Base-by-base conservation (phyloP, 805 yeast genomes). In the Starmerella kuoi region DNA sequence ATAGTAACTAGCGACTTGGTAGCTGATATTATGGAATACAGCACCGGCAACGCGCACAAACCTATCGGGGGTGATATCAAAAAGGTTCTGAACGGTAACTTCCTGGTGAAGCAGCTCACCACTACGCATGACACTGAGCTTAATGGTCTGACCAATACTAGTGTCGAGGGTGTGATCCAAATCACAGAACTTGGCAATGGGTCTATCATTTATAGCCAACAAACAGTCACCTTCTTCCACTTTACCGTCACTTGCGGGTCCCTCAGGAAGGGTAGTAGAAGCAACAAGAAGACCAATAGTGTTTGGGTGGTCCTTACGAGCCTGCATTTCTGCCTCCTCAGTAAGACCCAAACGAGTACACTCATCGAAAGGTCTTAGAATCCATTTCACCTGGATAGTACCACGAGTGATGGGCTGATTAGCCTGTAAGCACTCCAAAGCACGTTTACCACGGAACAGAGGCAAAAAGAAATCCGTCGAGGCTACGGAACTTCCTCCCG, bases 401-500 rank as follows among this genome's bases (percentile, higher is more conserved):
- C 96, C 96, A 63, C 96, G 73, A 0, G 93, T 75, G 31, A 87
- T 75, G 1, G 78, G 75, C 35, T 59, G 44, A 0, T 61, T 56
- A 2, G 61, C 54, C 59, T 82, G 94, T 20, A 86, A 62, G 54
- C 94, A 83, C 46, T 65, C 65, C 49, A 87, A 69, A 0, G 95
- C 95, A 49, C 96, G 73, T 47, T 74, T 62, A 2, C 87, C 93
- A 56, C 95, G 68, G 60, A 76, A 77, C 6, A 87, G 74, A 0
- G 96, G 96, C 38, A 87, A 62, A 57, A 87, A 87, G 64, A 83
- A 87, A 63, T 87, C 96, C 0, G 95, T 87, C 0, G 95, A 83
- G 1, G 95, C 87, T 51, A 82, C 91, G 1, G 86, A 73, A 5
- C 82, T 74, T 2, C 96, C 96, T 56, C 96, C 96, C 2, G 96